Evolutionary conservation across 108 stramenopile species (phyloP).

Genomic region (Nannochloropsis granulata): DNA sequence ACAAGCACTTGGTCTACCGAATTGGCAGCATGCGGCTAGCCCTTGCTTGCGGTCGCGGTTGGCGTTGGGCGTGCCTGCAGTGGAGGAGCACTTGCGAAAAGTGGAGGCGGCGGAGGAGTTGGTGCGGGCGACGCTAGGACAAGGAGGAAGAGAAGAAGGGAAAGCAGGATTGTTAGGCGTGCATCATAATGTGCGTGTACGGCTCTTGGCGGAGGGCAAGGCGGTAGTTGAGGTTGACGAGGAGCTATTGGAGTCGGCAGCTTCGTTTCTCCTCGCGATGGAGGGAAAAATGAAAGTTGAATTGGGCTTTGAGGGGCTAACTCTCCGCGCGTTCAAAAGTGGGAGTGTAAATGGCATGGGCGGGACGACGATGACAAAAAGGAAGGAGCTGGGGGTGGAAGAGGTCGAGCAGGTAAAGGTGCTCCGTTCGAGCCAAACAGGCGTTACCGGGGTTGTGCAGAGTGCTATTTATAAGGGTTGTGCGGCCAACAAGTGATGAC

Average conservation of each 20-base stretch:
- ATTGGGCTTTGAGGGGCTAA: slow-evolving; percentile 10
- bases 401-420: background rate
- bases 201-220: slow-evolving; percentile 10
- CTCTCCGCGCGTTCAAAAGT: slow-evolving; percentile 10
- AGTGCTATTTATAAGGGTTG: too few relatives aligned
- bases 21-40: slow-evolving; percentile 77
- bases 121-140: background rate
- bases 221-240: slow-evolving; percentile 20
- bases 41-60: slow-evolving; percentile 75
- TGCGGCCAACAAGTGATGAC: too few relatives aligned
- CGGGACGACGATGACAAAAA: background rate
- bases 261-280: background rate
- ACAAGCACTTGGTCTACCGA: slow-evolving; percentile 52
- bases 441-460: too few relatives aligned
- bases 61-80: slow-evolving; percentile 59
- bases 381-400: background rate
- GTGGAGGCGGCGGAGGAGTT: slow-evolving; percentile 1
- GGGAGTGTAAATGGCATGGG: slow-evolving; percentile 3
- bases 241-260: slow-evolving; percentile 4
- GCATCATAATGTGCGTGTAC: slow-evolving; percentile 14
- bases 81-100: background rate
- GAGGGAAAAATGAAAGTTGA: background rate
- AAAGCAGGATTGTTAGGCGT: slow-evolving; percentile 2
- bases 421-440: too few relatives aligned
- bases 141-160: background rate